Conservation (phyloP, 2,329 filamentous ascomycete genomes). For the Aureobasidium sp. region DNA sequence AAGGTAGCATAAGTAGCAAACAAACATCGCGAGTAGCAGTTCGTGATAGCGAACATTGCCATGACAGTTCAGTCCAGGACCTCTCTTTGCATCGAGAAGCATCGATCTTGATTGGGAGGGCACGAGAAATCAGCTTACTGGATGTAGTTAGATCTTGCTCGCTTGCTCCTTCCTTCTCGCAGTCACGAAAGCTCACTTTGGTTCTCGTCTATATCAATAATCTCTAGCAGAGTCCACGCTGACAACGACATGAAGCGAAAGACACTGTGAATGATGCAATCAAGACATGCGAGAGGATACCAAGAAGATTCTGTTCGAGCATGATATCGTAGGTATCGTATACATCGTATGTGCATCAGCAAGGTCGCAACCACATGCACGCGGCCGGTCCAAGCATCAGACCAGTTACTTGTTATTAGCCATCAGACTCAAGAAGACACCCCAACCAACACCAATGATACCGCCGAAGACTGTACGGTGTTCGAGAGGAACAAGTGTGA, state of each 20-base stretch:
- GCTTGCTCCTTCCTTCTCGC: background rate
- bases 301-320: background rate
- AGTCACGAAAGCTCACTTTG: background rate
- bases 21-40: background rate
- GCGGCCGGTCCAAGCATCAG: background rate
- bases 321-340: background rate
- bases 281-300: background rate
- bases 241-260: background rate
- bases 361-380: background rate
- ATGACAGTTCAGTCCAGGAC: background rate
- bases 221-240: too few relatives aligned
- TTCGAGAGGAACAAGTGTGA: constrained; percentile 63
- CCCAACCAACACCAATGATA: constrained; percentile 64
- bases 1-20: background rate
- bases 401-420: constrained; percentile 8
- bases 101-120: background rate
- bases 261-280: background rate
- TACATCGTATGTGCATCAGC: background rate
- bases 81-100: background rate
- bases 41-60: background rate
- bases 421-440: constrained; percentile 61
- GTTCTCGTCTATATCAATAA: background rate
- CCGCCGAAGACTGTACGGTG: constrained; percentile 62
- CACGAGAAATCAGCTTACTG: background rate
- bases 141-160: background rate